Percentiles rank a stretch among this genome's conserved stretches.
Conservation (phyloP, 768 basidiomycete genomes). For the Leccinum rimulosum region DNA sequence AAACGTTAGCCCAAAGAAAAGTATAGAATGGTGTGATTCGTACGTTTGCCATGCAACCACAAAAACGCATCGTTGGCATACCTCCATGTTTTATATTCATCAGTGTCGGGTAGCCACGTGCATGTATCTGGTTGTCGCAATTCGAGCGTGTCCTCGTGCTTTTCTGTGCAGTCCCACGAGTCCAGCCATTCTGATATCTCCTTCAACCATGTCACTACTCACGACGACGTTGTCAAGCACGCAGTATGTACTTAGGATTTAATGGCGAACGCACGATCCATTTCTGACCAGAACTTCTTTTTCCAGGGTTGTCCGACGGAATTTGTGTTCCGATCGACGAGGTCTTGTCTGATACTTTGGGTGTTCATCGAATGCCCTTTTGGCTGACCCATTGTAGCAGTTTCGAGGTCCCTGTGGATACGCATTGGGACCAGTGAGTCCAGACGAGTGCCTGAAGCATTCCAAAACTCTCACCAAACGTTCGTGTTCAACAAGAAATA, state of each 20-base stretch:
- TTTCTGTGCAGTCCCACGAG: not conserved
- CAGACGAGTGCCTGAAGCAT: not conserved
- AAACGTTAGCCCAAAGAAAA: not conserved
- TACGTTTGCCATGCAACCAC: not conserved
- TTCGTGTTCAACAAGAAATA: not conserved
- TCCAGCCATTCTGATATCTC: no score
- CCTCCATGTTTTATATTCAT: not conserved
- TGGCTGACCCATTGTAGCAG: not conserved
- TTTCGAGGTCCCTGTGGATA: not conserved
- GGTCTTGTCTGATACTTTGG: not conserved
- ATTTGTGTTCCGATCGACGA: not conserved
- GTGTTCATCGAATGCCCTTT: not conserved
- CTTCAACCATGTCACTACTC: constrained; percentile 11
- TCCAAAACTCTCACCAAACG: not conserved
- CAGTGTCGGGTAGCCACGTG: not conserved
- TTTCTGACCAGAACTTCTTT: not conserved
- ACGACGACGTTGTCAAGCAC: not conserved
- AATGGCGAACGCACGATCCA: not conserved
- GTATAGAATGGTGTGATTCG: not conserved
- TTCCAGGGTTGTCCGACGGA: not conserved
- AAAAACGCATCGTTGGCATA: accelerated
- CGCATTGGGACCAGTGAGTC: not conserved
- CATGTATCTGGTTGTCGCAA: not conserved
- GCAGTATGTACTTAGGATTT: not conserved
- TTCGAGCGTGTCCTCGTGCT: not conserved